A percentile compares a stretch with the other conserved stretches of the same genome.
phyloP scores from a whole-genome alignment of 108 stramenopile species.

The Fistulifera solaris region DNA sequence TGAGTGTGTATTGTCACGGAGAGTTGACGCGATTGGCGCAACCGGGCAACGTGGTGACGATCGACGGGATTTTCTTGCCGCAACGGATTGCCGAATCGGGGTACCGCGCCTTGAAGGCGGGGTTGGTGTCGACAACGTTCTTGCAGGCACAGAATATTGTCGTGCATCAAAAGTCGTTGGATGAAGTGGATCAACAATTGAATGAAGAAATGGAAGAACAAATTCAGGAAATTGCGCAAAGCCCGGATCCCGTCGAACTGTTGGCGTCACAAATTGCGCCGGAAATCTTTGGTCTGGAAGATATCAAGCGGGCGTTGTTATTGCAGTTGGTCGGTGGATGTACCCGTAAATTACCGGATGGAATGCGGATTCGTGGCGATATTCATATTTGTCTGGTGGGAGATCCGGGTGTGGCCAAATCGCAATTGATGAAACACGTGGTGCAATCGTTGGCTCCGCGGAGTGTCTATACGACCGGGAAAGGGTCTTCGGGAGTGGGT shows the following conservation, averaged over 20 bases:
- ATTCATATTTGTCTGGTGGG: constrained; percentile 98
- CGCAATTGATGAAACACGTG: constrained; percentile 96
- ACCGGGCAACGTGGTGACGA: constrained; percentile 95
- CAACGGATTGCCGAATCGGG: constrained; percentile 66
- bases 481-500: constrained; percentile 96
- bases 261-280: constrained; percentile 88
- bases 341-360: constrained; percentile 85
- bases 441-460: constrained; percentile 77
- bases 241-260: constrained; percentile 69
- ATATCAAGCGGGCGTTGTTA: constrained; percentile 93
- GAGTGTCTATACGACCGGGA: constrained; percentile 98
- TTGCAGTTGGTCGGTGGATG: constrained; percentile 94
- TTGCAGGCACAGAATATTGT: constrained; percentile 80
- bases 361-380: constrained; percentile 95
- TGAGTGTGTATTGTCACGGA: constrained; percentile 87
- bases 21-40: constrained; percentile 78
- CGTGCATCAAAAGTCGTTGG: constrained; percentile 87
- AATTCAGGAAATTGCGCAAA: constrained; percentile 47
- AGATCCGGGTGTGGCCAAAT: constrained; percentile 99
- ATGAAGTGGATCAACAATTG: constrained; percentile 40
- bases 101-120: constrained; percentile 84
- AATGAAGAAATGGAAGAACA: constrained; percentile 53
- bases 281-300: constrained; percentile 97
- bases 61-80: constrained; percentile 90
- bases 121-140: constrained; percentile 87